phyloP scores from a whole-genome alignment of 768 basidiomycete species.

The Cyathus striatus region DNA sequence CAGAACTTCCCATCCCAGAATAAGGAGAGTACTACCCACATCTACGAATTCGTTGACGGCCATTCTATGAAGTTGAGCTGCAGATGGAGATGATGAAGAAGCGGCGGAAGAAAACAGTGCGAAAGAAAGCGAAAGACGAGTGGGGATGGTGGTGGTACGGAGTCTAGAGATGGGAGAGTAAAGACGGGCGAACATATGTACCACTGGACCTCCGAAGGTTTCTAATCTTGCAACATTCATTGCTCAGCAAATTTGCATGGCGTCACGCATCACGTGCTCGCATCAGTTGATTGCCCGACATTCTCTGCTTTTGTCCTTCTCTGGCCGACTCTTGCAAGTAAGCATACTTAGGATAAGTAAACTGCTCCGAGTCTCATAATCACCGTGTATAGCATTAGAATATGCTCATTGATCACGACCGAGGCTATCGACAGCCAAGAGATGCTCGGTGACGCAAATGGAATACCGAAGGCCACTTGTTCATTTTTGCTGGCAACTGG shows the following conservation, averaged over 20 bases:
- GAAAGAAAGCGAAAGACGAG: slow-evolving; percentile 19
- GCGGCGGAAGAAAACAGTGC: slow-evolving; percentile 24
- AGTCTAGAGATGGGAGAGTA: not conserved
- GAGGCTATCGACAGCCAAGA: no score
- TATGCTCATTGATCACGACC: no score
- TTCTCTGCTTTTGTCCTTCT: no score
- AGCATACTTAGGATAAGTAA: no score
- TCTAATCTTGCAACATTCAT: not conserved
- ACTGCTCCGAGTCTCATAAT: no score
- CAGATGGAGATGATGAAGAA: slow-evolving; percentile 22
- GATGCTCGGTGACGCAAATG: no score
- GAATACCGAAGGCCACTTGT: no score
- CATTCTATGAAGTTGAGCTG: slow-evolving; percentile 21
- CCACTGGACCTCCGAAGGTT: not conserved
- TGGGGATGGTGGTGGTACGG: no score
- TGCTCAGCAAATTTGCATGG: not conserved
- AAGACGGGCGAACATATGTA: not conserved
- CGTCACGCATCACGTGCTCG: not conserved
- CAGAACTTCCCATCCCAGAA: not conserved
- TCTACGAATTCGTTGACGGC: slow-evolving; percentile 38
- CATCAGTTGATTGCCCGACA: no score
- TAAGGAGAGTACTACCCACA: slow-evolving; percentile 17
- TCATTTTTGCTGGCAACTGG: no score
- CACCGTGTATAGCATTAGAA: no score
- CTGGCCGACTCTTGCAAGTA: no score